Evolutionary conservation across 2,329 filamentous ascomycete species (phyloP).

Genomic region (Incumbomyces delicatus): DNA sequence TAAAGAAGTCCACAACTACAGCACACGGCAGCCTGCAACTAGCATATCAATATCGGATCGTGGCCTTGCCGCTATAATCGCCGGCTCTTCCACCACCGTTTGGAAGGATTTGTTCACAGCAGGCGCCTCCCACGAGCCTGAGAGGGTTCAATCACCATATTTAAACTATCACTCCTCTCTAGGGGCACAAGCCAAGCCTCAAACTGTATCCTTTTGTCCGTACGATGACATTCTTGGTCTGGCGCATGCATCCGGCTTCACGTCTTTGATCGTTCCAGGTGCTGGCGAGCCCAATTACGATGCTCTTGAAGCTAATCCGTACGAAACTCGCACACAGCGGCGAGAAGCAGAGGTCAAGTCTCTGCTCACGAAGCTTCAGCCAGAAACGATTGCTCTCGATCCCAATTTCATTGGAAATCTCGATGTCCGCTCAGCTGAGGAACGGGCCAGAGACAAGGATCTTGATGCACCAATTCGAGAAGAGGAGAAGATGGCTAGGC

Average conservation of each 20-base stretch:
- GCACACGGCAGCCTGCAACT: slow-evolving; percentile 69
- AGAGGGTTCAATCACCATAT: slow-evolving; percentile 78
- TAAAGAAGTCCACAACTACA: slow-evolving; percentile 84
- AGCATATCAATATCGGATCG: slow-evolving; percentile 82
- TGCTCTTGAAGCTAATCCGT: slow-evolving; percentile 85
- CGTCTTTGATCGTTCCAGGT: slow-evolving; percentile 79
- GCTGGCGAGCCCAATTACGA: slow-evolving; percentile 97
- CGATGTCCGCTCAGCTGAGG: slow-evolving; percentile 68
- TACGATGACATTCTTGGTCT: slow-evolving; percentile 89
- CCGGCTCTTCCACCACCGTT: slow-evolving; percentile 78
- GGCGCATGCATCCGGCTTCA: slow-evolving; percentile 76
- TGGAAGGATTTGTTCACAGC: slow-evolving; percentile 81
- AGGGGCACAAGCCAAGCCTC: slow-evolving; percentile 55
- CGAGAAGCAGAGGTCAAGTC: slow-evolving; percentile 85
- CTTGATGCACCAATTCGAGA: slow-evolving; percentile 55
- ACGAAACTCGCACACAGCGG: slow-evolving; percentile 84
- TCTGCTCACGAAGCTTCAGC: slow-evolving; percentile 86
- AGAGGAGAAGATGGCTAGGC: slow-evolving; percentile 39
- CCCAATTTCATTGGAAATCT: slow-evolving; percentile 85
- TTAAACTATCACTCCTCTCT: slow-evolving; percentile 79
- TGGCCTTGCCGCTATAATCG: slow-evolving; percentile 78
- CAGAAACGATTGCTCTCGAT: slow-evolving; percentile 93
- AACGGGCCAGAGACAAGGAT: slow-evolving; percentile 66
- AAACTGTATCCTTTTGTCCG: slow-evolving; percentile 82
- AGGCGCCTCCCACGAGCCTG: slow-evolving; percentile 56